Percentiles rank a stretch among this genome's conserved stretches.
Evolutionary conservation across 108 stramenopile species (phyloP).

Genomic region (Schizochytrium sp.): DNA sequence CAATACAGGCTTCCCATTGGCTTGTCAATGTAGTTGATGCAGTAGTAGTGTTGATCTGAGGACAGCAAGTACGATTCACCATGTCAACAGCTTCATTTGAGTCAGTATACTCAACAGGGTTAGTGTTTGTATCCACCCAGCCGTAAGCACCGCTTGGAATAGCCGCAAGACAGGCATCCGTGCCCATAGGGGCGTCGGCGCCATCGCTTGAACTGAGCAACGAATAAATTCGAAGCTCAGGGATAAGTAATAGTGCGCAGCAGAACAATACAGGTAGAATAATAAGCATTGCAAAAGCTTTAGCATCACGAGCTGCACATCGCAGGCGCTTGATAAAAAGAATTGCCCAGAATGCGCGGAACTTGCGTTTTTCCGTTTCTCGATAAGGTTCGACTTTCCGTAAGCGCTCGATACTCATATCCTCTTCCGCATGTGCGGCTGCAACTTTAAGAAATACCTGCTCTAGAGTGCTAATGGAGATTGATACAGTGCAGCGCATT

Average conservation of each 20-base stretch:
- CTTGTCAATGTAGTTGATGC: background rate
- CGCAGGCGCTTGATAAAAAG: slow-evolving; percentile 74
- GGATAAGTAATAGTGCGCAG: slow-evolving; percentile 73
- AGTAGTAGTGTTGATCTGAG: slow-evolving; percentile 34
- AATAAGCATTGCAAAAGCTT: slow-evolving; percentile 70
- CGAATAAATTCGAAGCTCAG: slow-evolving; percentile 21
- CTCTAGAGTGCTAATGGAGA: slow-evolving; percentile 72
- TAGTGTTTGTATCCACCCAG: background rate
- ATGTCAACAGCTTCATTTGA: background rate
- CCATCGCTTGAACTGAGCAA: background rate
- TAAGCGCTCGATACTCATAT: background rate
- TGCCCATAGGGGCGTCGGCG: background rate
- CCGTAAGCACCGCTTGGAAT: background rate
- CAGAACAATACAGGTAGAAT: slow-evolving; percentile 75
- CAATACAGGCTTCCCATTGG: slow-evolving; percentile 4
- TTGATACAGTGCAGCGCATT: slow-evolving; percentile 64
- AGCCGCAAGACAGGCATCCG: background rate
- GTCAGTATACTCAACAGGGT: background rate
- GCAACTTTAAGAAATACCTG: slow-evolving; percentile 73
- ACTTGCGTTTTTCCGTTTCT: slow-evolving; percentile 27
- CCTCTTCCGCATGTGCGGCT: background rate
- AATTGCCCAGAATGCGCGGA: slow-evolving; percentile 71
- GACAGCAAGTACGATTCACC: slow-evolving; percentile 27
- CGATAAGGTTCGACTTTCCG: background rate
- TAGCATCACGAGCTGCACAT: slow-evolving; percentile 70